phyloP scores from a whole-genome alignment of 257 asterid genomes.

The Hygrophila difformis region DNA sequence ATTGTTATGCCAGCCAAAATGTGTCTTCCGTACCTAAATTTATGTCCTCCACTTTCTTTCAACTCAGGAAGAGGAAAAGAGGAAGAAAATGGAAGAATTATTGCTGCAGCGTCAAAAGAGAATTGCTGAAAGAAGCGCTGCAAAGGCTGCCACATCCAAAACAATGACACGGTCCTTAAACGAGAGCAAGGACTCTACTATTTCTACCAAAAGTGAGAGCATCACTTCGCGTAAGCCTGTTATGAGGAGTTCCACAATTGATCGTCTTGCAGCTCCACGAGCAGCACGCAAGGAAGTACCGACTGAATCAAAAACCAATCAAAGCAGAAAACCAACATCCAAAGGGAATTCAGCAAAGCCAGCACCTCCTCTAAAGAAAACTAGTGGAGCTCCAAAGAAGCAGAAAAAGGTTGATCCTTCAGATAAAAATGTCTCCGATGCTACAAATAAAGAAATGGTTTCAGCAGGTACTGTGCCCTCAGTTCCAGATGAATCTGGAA shows the following conservation, averaged over 20 bases:
- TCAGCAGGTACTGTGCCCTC: constrained; percentile 4
- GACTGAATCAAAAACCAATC: constrained; percentile 28
- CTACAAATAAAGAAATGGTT: constrained; percentile 15
- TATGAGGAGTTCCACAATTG: constrained; percentile 46
- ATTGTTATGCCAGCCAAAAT: no score
- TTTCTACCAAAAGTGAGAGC: constrained; percentile 26
- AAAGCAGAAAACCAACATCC: constrained; percentile 26
- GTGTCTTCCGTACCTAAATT: constrained; percentile 1
- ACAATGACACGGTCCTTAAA: constrained; percentile 25
- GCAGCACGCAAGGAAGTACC: constrained; percentile 26
- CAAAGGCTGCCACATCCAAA: constrained; percentile 24
- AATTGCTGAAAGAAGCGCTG: constrained; percentile 71
- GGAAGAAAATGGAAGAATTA: constrained; percentile 63
- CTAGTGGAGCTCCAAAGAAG: constrained; percentile 21
- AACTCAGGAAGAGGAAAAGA: constrained; percentile 57
- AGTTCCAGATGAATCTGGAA: constrained; percentile 14
- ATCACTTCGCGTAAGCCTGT: constrained; percentile 30
- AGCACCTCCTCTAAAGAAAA: constrained; percentile 19
- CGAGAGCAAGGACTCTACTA: constrained; percentile 28
- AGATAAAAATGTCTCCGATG: constrained; percentile 22
- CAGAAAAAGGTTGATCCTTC: constrained; percentile 22
- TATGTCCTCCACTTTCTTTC: not conserved
- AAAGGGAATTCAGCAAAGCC: constrained; percentile 17
- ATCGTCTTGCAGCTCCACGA: constrained; percentile 67
- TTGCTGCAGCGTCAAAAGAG: constrained; percentile 57